Percentiles rank a stretch among this genome's conserved stretches.
These are phyloP conservation scores for Penicillium sp. DNA, from an alignment of 2,329 filamentous ascomycete genomes.

Conservation along the genomic window DNA sequence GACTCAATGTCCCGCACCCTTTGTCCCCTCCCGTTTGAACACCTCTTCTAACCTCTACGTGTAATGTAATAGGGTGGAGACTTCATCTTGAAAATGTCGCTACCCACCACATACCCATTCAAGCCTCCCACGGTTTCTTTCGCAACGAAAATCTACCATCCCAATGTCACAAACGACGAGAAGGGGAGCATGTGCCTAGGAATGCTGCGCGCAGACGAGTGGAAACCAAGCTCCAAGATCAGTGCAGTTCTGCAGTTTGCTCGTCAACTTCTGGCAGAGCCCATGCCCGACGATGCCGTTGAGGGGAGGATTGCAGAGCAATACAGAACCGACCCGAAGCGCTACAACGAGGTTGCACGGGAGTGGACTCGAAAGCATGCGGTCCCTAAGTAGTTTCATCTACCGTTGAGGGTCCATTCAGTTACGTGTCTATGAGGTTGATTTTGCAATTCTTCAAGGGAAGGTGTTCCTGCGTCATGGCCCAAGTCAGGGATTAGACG, in stretches of 20 bases:
- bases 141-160: constrained; percentile 89
- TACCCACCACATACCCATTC: constrained; percentile 83
- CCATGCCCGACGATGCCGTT: constrained; percentile 83
- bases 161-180: constrained; percentile 85
- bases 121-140: constrained; percentile 77
- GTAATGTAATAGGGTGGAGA: constrained; percentile 55
- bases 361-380: constrained; percentile 56
- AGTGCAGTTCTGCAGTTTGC: constrained; percentile 71
- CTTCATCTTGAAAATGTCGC: constrained; percentile 67
- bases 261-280: constrained; percentile 68
- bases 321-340: constrained; percentile 62
- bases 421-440: neutral
- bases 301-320: constrained; percentile 82
- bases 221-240: constrained; percentile 84
- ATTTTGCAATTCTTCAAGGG: neutral
- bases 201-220: constrained; percentile 77
- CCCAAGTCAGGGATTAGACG: neutral
- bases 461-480: neutral
- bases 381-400: neutral
- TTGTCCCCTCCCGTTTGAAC: neutral
- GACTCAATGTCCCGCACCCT: neutral
- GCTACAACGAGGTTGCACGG: constrained; percentile 70
- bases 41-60: constrained; percentile 4
- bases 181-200: constrained; percentile 80
- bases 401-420: neutral